Conservation (phyloP, 176 grass and related monocot genomes). For the Oryza glaberrima region DNA sequence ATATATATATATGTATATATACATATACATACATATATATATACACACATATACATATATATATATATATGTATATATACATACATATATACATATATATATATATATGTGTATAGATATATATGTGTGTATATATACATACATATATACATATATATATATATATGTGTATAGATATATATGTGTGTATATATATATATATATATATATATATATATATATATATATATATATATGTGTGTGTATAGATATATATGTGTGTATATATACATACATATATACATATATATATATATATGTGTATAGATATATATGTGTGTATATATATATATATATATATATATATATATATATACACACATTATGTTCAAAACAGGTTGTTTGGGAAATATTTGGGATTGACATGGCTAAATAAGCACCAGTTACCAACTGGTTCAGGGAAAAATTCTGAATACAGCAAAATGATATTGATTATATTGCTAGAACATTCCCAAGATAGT, state of each 20-base stretch:
- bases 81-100: neutral
- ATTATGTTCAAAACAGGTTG: conserved; percentile 4
- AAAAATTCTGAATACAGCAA: conserved; percentile 17
- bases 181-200: no score
- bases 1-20: no score
- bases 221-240: no score
- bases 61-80: no score
- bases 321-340: neutral
- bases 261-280: neutral
- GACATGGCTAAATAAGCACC: neutral
- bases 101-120: neutral
- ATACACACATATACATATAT: no score
- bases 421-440: neutral
- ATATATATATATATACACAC: neutral
- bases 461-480: neutral
- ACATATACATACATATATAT: no score
- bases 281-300: neutral
- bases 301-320: neutral
- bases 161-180: no score
- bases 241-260: no score
- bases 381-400: neutral
- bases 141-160: neutral
- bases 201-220: no score
- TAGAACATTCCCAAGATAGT: conserved; percentile 28
- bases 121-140: neutral